phyloP scores from a whole-genome alignment of 2,329 filamentous ascomycete species.

The Microcyclospora tardicrescens region DNA sequence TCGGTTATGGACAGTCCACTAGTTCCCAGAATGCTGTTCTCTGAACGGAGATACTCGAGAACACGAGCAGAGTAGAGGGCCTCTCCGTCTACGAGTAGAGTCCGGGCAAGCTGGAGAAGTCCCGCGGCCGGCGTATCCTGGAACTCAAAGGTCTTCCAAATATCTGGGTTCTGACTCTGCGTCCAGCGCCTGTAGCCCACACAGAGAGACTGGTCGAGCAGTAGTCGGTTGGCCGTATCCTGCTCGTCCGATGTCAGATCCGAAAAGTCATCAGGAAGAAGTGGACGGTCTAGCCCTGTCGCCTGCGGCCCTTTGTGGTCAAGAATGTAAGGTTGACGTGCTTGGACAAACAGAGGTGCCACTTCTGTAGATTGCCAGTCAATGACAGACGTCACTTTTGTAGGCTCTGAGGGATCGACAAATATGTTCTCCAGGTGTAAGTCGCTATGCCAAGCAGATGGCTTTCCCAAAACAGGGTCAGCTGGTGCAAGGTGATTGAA shows the following conservation, averaged over 20 bases:
- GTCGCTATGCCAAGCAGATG: constrained; percentile 24
- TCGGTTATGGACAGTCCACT: background rate
- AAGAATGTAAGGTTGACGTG: background rate
- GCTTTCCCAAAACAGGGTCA: constrained; percentile 12
- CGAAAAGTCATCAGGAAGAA: background rate
- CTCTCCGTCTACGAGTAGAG: background rate
- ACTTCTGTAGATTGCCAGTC: constrained; percentile 26
- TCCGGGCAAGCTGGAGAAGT: background rate
- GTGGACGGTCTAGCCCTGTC: background rate
- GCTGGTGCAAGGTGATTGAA: constrained; percentile 9
- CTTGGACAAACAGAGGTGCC: constrained; percentile 21
- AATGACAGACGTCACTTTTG: constrained; percentile 20
- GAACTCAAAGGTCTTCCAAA: background rate
- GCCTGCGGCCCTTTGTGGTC: background rate
- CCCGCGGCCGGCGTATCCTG: background rate
- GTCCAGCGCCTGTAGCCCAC: background rate
- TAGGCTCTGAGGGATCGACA: constrained; percentile 20
- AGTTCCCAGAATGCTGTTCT: background rate
- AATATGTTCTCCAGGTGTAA: constrained; percentile 28
- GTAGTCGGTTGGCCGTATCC: background rate
- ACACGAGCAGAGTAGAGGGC: background rate
- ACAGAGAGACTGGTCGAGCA: background rate
- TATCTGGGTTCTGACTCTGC: background rate
- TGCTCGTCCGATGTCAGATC: background rate
- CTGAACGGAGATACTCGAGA: background rate